A percentile compares a stretch with the other conserved stretches of the same genome.
These are phyloP conservation scores for Ogataea hybrid DNA, from an alignment of 1,139 yeast genomes.

Conservation along the genomic window DNA sequence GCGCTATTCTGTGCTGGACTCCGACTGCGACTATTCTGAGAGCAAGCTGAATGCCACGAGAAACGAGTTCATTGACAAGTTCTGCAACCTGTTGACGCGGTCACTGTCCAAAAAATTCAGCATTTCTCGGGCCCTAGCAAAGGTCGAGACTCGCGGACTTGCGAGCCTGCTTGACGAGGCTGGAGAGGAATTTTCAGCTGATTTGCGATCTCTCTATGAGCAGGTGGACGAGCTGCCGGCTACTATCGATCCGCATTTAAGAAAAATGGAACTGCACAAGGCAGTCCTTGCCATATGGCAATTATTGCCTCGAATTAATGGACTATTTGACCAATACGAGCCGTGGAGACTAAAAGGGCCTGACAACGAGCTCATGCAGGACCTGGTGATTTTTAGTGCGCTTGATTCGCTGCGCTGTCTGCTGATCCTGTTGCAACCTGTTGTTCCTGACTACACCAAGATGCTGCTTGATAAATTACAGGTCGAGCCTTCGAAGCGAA, in stretches of 20 bases:
- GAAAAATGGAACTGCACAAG: constrained; percentile 51
- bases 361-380: constrained; percentile 36
- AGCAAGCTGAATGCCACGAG: constrained; percentile 54
- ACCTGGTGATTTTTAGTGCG: constrained; percentile 57
- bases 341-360: constrained; percentile 37
- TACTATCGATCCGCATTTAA: constrained; percentile 42
- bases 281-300: constrained; percentile 67
- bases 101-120: constrained; percentile 70
- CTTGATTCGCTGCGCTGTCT: constrained; percentile 70
- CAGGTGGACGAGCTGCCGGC: constrained; percentile 32
- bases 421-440: constrained; percentile 65
- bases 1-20: constrained; percentile 70
- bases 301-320: constrained; percentile 60
- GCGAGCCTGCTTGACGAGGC: constrained; percentile 17
- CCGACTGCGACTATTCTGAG: constrained; percentile 78
- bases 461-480: constrained; percentile 63
- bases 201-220: constrained; percentile 22
- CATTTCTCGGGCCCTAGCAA: constrained; percentile 43
- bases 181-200: constrained; percentile 14
- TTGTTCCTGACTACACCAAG: constrained; percentile 64
- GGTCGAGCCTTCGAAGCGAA: constrained; percentile 45
- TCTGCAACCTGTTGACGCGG: constrained; percentile 75
- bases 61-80: constrained; percentile 69
- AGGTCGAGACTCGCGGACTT: constrained; percentile 14
- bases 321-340: constrained; percentile 51